A percentile compares a stretch with the other conserved stretches of the same genome.
Evolutionary conservation across 2,329 filamentous ascomycete genomes (phyloP).

Genomic region (Colletotrichum ledebouriae): DNA sequence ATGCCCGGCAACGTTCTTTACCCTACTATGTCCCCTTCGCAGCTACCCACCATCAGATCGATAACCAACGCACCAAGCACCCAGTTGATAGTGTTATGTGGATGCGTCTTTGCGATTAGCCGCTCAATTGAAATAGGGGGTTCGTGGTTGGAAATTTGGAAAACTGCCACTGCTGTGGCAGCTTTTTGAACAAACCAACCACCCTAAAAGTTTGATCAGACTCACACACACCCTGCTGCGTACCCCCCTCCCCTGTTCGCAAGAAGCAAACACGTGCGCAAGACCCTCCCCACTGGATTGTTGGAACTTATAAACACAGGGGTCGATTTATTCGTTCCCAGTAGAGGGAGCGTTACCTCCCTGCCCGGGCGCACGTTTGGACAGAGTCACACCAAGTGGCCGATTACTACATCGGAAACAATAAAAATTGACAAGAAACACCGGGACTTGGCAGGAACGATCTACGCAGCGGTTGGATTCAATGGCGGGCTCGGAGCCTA

Average conservation of each 20-base stretch:
- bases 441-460: background rate
- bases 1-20: background rate
- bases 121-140: background rate
- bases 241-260: background rate
- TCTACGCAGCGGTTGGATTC: background rate
- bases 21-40: background rate
- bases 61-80: background rate
- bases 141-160: background rate
- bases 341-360: background rate
- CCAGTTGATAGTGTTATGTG: background rate
- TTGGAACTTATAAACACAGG: background rate
- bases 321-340: background rate
- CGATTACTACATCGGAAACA: background rate
- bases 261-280: background rate
- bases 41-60: background rate
- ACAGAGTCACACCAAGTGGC: background rate
- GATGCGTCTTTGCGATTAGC: background rate
- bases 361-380: background rate
- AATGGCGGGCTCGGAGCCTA: background rate
- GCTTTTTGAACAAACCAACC: background rate
- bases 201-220: background rate
- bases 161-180: background rate
- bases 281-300: background rate
- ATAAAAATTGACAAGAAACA: background rate
- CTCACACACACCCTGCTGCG: background rate